phyloP scores from a whole-genome alignment of 306 rosid genomes.

The Cotoneaster glaucophyllus region DNA sequence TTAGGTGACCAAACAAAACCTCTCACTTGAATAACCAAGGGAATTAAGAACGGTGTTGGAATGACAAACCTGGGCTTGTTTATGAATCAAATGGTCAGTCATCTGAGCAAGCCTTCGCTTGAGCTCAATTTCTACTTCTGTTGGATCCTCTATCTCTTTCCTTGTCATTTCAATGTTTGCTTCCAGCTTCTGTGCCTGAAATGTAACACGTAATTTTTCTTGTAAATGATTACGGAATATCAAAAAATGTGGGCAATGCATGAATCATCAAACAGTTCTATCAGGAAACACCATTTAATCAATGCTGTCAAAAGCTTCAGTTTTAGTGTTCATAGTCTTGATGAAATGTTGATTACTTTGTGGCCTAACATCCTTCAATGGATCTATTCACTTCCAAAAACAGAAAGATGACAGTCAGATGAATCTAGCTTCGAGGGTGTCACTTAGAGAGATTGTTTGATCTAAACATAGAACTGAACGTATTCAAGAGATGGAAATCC shows the following conservation, averaged over 20 bases:
- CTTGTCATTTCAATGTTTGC: constrained; percentile 66
- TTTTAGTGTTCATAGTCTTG: not conserved
- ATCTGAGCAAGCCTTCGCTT: constrained; percentile 82
- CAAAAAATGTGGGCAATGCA: not conserved
- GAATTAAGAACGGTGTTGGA: not conserved
- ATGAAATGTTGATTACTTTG: not conserved
- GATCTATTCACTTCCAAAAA: not conserved
- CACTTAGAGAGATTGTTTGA: not conserved
- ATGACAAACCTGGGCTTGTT: constrained; percentile 79
- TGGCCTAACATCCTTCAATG: not conserved
- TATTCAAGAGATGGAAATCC: not conserved
- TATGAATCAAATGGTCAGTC: constrained; percentile 97
- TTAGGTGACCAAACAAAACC: not conserved
- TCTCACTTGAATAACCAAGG: constrained; percentile 1
- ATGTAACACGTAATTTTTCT: constrained; percentile 1
- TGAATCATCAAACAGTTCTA: not conserved
- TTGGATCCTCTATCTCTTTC: constrained; percentile 88
- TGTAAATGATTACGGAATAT: constrained; percentile 1
- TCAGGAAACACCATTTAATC: too few species aligned
- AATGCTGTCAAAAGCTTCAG: not conserved
- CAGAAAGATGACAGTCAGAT: not conserved
- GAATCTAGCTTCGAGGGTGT: not conserved
- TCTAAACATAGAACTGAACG: not conserved
- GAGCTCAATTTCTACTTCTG: constrained; percentile 81
- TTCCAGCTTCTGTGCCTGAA: constrained; percentile 71